Percentiles rank a stretch among this genome's conserved stretches.
Conservation (phyloP, 192 early-diverging fungal genomes). For the Entomortierella parvispora region DNA sequence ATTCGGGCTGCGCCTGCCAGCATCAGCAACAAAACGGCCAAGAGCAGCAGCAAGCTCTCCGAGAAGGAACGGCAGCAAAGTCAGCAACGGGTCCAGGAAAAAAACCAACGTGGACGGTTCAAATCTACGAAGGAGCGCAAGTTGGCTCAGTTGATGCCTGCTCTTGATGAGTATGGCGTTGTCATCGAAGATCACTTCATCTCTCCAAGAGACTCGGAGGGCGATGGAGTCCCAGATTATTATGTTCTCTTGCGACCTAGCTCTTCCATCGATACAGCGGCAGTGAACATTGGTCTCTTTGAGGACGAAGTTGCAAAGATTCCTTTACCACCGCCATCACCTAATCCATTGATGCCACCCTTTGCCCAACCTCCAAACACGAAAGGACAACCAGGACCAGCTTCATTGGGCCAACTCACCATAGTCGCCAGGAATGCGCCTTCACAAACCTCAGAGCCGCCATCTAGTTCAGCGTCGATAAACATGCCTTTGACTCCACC, state of each 20-base stretch:
- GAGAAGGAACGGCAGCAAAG: slow-evolving; percentile 4
- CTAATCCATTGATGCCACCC: too few relatives aligned
- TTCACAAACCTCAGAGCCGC: too few relatives aligned
- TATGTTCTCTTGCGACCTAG: slow-evolving; percentile 36
- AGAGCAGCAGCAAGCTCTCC: not conserved
- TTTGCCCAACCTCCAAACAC: too few relatives aligned
- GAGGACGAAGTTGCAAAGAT: slow-evolving; percentile 24
- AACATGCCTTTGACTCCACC: not conserved
- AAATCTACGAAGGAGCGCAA: slow-evolving; percentile 46
- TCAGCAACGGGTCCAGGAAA: slow-evolving; percentile 3
- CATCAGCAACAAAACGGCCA: not conserved
- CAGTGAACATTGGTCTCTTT: slow-evolving; percentile 42
- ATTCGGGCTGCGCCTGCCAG: too few relatives aligned
- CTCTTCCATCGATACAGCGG: slow-evolving; percentile 13
- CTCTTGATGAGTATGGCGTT: slow-evolving; percentile 28
- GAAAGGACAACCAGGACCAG: too few relatives aligned
- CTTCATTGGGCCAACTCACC: too few relatives aligned
- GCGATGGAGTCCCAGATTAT: slow-evolving; percentile 42
- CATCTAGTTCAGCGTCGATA: not conserved
- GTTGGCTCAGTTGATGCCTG: slow-evolving; percentile 30
- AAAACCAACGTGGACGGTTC: slow-evolving; percentile 33
- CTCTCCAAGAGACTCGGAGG: slow-evolving; percentile 37
- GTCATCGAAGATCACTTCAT: slow-evolving; percentile 49
- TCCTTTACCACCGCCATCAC: not conserved
- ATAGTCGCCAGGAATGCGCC: too few relatives aligned